These are phyloP conservation scores for Buddleja alternifolia DNA, from an alignment of 257 asterid species.

Conservation along the genomic window DNA sequence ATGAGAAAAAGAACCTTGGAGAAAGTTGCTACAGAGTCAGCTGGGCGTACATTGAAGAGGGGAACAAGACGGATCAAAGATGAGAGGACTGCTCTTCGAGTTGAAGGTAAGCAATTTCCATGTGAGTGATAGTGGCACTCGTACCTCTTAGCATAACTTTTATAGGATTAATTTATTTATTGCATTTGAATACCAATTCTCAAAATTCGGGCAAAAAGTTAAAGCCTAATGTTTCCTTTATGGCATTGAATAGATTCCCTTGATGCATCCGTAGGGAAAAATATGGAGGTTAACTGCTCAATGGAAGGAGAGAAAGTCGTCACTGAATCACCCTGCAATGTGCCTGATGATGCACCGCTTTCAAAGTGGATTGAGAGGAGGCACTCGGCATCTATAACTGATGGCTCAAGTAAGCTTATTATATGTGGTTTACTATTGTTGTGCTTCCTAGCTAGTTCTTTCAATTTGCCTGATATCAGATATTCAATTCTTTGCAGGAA, in stretches of 20 bases:
- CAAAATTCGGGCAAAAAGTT: not conserved
- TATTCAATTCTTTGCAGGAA: conserved; percentile 37
- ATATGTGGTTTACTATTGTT: not conserved
- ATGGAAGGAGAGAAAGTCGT: conserved; percentile 26
- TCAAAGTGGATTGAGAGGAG: conserved; percentile 62
- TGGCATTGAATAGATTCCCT: conserved; percentile 40
- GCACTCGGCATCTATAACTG: conserved; percentile 42
- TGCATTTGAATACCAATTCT: too few relatives aligned
- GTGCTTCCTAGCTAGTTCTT: not conserved
- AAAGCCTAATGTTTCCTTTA: conserved; percentile 5
- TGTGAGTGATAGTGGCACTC: conserved; percentile 9
- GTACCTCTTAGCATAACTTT: conserved; percentile 9
- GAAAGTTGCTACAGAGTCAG: conserved; percentile 36
- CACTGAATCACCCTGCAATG: conserved; percentile 36
- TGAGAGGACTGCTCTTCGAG: conserved; percentile 38
- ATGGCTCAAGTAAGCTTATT: conserved; percentile 50
- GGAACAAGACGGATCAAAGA: conserved; percentile 39
- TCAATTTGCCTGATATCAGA: not conserved
- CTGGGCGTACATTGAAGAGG: conserved; percentile 40
- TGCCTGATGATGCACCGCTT: conserved; percentile 63
- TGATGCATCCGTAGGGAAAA: conserved; percentile 33
- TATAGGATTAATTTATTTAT: not conserved
- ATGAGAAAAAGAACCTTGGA: conserved; percentile 24
- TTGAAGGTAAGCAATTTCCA: conserved; percentile 38
- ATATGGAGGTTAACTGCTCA: conserved; percentile 24